Conservation (phyloP, 163 green algal species). For the Trebouxia gelatinosa region DNA sequence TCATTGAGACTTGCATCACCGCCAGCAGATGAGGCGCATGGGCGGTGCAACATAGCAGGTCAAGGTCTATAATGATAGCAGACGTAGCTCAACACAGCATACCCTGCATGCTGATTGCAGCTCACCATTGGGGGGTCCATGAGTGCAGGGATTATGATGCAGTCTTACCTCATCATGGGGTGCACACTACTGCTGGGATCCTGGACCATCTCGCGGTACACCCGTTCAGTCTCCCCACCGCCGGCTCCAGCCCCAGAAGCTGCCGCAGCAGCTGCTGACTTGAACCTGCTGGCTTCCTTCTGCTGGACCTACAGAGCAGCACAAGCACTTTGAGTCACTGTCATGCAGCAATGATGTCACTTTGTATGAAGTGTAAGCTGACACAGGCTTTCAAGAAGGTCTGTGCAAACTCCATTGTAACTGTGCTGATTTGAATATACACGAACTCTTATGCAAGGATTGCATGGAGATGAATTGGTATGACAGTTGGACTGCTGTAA, state of each 20-base stretch:
- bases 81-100: not conserved
- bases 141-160: not conserved
- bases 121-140: not conserved
- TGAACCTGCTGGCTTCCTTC: constrained; percentile 53
- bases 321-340: no score
- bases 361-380: no score
- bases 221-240: constrained; percentile 50
- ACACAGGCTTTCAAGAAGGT: no score
- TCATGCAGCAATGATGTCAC: no score
- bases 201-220: constrained; percentile 66
- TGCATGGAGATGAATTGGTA: no score
- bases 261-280: constrained; percentile 39
- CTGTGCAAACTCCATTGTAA: no score
- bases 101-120: not conserved
- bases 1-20: not conserved
- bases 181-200: constrained; percentile 33
- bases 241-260: constrained; percentile 19
- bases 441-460: no score
- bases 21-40: not conserved
- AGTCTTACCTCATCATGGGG: constrained; percentile 46
- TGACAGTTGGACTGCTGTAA: no score
- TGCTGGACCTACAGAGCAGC: constrained; percentile 48
- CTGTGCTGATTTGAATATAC: no score
- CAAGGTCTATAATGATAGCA: not conserved
- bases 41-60: no score